Evolutionary conservation across 2,329 filamentous ascomycete genomes (phyloP).

Genomic region (Fusarium liriodendri): DNA sequence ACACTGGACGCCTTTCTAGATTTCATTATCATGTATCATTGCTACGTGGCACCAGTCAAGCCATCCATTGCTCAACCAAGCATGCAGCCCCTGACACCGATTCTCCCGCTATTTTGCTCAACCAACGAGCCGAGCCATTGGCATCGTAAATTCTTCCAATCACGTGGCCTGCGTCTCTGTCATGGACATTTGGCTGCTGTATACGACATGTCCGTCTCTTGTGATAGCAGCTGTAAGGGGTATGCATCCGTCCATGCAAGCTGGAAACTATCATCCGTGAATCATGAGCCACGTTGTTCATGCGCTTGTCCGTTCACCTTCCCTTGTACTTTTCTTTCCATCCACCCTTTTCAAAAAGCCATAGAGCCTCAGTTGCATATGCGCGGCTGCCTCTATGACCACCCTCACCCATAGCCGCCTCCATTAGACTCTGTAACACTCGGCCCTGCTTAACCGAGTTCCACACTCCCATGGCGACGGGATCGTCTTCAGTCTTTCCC

Average conservation of each 20-base stretch:
- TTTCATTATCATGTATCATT: background rate
- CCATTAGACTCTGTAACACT: constrained; percentile 80
- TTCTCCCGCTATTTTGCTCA: background rate
- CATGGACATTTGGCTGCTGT: background rate
- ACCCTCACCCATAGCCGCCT: constrained; percentile 76
- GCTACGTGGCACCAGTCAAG: constrained; percentile 15
- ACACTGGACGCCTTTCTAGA: background rate
- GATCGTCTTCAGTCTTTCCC: constrained; percentile 68
- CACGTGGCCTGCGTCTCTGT: background rate
- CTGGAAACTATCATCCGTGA: background rate
- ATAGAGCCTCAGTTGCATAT: constrained; percentile 90
- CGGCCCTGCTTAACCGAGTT: constrained; percentile 78
- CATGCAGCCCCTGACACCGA: background rate
- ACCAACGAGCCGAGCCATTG: constrained; percentile 3
- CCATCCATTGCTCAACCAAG: background rate
- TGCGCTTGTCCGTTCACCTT: constrained; percentile 49
- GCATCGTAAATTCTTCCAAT: background rate
- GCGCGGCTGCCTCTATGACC: constrained; percentile 84
- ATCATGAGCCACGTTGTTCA: background rate
- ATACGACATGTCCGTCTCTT: background rate
- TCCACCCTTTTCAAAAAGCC: constrained; percentile 81
- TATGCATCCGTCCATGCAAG: background rate
- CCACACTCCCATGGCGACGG: constrained; percentile 86
- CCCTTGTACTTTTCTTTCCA: constrained; percentile 74
- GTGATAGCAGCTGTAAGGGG: background rate